Conservation (phyloP, 257 asterid genomes). For the Craterostigma plantagineum region DNA sequence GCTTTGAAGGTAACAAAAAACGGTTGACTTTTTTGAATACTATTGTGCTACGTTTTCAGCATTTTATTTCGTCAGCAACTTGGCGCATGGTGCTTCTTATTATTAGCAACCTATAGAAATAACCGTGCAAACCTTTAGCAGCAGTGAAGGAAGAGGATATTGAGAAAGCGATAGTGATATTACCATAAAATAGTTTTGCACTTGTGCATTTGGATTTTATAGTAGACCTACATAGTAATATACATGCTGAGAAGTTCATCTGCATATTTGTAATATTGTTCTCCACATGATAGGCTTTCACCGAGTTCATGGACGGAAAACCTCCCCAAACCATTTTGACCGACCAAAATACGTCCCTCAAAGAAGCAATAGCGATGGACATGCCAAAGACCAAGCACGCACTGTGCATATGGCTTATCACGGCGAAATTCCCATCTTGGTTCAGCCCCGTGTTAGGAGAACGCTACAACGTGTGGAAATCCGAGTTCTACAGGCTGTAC, state of each 20-base stretch:
- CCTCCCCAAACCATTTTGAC: conserved; percentile 43
- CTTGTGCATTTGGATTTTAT: too few species aligned
- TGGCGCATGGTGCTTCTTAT: too few species aligned
- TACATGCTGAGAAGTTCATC: too few species aligned
- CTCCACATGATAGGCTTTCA: conserved; percentile 48
- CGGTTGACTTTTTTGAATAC: too few species aligned
- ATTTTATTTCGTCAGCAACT: conserved; percentile 5
- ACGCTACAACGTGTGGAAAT: conserved; percentile 29
- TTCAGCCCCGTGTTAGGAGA: conserved; percentile 43
- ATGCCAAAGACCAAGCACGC: conserved; percentile 48
- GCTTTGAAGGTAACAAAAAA: conserved; percentile 42
- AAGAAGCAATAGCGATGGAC: conserved; percentile 51
- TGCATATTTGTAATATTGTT: too few species aligned
- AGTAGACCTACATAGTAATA: too few species aligned
- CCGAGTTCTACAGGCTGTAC: conserved; percentile 34
- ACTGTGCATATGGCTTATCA: conserved; percentile 25
- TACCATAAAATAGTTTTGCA: too few species aligned
- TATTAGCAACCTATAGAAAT: too few species aligned
- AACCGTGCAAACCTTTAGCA: too few species aligned
- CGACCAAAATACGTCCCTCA: conserved; percentile 35
- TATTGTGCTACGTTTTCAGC: too few species aligned
- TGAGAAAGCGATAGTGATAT: too few species aligned
- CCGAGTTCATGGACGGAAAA: conserved; percentile 44
- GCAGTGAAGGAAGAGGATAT: too few species aligned
- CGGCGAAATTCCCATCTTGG: conserved; percentile 34